phyloP scores from a whole-genome alignment of 208 protist genomes.

The Acanthamoeba healyi region DNA sequence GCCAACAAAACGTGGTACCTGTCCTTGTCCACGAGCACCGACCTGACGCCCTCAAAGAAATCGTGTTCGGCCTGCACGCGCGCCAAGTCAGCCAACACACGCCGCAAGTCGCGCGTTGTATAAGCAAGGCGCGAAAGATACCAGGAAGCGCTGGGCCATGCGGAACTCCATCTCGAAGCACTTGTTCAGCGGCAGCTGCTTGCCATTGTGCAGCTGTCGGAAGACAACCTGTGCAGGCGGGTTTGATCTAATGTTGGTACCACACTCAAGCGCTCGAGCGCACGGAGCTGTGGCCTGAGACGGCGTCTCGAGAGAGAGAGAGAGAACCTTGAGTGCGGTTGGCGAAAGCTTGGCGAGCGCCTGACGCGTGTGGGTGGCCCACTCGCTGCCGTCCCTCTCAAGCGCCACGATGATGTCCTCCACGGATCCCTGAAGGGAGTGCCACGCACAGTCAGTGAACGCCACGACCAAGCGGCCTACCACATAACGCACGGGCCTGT shows the following conservation, averaged over 20 bases:
- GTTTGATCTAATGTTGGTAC: no score
- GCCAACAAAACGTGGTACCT: no score
- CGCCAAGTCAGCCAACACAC: background rate
- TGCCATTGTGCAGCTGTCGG: slow-evolving; percentile 76
- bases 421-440: slow-evolving; percentile 58
- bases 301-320: background rate
- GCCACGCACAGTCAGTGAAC: background rate
- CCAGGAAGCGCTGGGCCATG: slow-evolving; percentile 80
- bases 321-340: slow-evolving; percentile 79
- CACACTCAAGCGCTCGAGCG: no score
- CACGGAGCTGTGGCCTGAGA: background rate
- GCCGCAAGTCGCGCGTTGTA: background rate
- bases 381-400: slow-evolving; percentile 68
- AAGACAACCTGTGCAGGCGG: slow-evolving; percentile 51
- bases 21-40: slow-evolving; percentile 85
- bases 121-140: slow-evolving; percentile 1
- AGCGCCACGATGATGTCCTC: slow-evolving; percentile 78
- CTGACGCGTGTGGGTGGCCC: slow-evolving; percentile 68
- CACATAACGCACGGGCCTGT: background rate
- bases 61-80: slow-evolving; percentile 17
- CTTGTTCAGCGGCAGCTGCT: slow-evolving; percentile 28
- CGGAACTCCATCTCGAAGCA: slow-evolving; percentile 84
- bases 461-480: background rate
- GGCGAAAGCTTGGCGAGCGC: slow-evolving; percentile 76
- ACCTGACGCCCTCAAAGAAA: slow-evolving; percentile 84